These are phyloP conservation scores for Taphrina wiesneri DNA, from an alignment of 1,139 yeast species.

Conservation along the genomic window DNA sequence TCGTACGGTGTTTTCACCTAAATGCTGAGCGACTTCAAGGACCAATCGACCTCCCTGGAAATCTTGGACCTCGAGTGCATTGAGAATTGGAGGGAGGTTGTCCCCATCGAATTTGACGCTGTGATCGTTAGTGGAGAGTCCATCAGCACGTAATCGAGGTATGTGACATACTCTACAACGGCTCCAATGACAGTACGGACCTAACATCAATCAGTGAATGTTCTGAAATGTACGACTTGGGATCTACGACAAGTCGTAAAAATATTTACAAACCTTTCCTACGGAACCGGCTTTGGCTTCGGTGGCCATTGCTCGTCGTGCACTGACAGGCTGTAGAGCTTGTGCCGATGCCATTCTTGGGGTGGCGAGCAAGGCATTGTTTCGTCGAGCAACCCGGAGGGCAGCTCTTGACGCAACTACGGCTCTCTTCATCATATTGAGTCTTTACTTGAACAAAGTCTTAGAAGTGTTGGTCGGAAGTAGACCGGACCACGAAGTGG, in stretches of 20 bases:
- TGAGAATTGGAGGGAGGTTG: slow-evolving; percentile 57
- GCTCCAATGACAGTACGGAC: slow-evolving; percentile 32
- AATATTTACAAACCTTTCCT: slow-evolving; percentile 1
- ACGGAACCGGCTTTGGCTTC: slow-evolving; percentile 29
- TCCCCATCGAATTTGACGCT: slow-evolving; percentile 37
- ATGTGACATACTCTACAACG: slow-evolving; percentile 19
- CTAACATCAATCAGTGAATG: background rate
- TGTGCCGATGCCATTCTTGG: slow-evolving; percentile 17
- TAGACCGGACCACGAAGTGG: slow-evolving; percentile 8
- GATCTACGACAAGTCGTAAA: background rate
- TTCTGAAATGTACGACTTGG: background rate
- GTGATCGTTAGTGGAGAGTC: background rate
- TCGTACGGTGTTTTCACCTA: slow-evolving; percentile 99
- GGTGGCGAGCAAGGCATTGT: slow-evolving; percentile 13
- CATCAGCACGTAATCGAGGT: slow-evolving; percentile 7
- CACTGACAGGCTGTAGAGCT: background rate
- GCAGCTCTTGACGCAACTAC: slow-evolving; percentile 16
- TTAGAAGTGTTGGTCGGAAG: slow-evolving; percentile 8
- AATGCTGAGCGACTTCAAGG: slow-evolving; percentile 98
- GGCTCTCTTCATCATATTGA: slow-evolving; percentile 22
- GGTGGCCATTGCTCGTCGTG: slow-evolving; percentile 30
- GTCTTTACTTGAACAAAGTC: background rate
- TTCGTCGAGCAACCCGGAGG: slow-evolving; percentile 16
- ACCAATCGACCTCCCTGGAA: slow-evolving; percentile 69
- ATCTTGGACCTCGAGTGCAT: slow-evolving; percentile 88